These are phyloP conservation scores for Mycena epipterygia DNA, from an alignment of 768 basidiomycete genomes.

Conservation along the genomic window DNA sequence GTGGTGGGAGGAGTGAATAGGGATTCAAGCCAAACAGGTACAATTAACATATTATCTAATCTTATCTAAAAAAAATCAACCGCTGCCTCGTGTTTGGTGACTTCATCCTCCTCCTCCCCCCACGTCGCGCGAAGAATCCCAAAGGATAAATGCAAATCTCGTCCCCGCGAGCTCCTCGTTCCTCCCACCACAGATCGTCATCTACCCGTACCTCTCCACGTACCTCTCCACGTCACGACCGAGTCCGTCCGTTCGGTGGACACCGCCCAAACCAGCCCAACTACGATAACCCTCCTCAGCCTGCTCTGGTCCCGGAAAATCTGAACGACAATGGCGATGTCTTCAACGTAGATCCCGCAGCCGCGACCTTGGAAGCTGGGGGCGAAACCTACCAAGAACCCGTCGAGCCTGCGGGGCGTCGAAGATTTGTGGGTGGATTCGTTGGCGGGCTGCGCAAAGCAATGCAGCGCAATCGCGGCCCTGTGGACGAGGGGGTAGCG, in stretches of 20 bases:
- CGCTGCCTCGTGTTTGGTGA: constrained; percentile 2
- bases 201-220: constrained; percentile 30
- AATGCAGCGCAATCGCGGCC: constrained; percentile 38
- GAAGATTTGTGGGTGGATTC: constrained; percentile 49
- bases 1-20: no score
- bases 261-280: constrained; percentile 17
- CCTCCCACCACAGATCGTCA: constrained; percentile 23
- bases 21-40: no score
- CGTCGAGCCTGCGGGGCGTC: constrained; percentile 27
- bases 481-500: constrained; percentile 8
- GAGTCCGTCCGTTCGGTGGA: constrained; percentile 17
- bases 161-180: constrained; percentile 30
- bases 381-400: constrained; percentile 28
- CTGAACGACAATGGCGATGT: constrained; percentile 2
- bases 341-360: constrained; percentile 26
- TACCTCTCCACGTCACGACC: constrained; percentile 24
- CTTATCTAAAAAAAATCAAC: neutral
- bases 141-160: constrained; percentile 12
- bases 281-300: constrained; percentile 3
- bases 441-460: constrained; percentile 50
- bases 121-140: neutral
- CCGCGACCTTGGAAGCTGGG: constrained; percentile 15
- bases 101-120: neutral
- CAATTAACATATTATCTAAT: neutral
- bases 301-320: constrained; percentile 19